phyloP scores from a whole-genome alignment of 306 rosid genomes.

The Begonia loranthoides region DNA sequence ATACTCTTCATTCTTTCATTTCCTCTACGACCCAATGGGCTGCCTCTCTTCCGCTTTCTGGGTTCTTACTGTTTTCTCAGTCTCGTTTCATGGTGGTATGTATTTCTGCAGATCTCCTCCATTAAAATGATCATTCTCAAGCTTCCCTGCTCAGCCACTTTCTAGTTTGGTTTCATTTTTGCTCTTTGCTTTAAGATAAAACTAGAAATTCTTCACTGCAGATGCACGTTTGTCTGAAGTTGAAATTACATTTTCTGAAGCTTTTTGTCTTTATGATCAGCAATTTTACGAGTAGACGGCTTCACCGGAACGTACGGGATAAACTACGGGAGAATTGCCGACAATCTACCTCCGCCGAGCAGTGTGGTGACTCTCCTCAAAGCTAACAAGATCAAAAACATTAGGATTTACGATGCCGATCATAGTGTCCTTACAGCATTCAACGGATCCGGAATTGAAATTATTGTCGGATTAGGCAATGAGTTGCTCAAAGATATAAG shows the following conservation, averaged over 20 bases:
- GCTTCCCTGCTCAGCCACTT: too few relatives aligned
- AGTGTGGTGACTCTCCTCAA: constrained; percentile 78
- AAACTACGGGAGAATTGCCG: constrained; percentile 73
- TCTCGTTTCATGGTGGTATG: constrained; percentile 34
- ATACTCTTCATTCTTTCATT: constrained; percentile 11
- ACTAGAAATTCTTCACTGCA: too few relatives aligned
- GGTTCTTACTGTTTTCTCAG: constrained; percentile 32
- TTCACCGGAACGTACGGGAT: constrained; percentile 79
- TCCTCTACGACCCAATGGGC: constrained; percentile 23
- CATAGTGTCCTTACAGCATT: constrained; percentile 58
- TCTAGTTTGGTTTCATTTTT: too few relatives aligned
- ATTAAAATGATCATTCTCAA: neutral
- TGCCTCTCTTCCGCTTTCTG: constrained; percentile 27
- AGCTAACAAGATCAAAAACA: constrained; percentile 70
- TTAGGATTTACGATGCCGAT: constrained; percentile 64
- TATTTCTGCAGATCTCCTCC: constrained; percentile 4
- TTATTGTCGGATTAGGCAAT: constrained; percentile 43
- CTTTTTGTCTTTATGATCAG: neutral
- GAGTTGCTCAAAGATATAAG: constrained; percentile 44
- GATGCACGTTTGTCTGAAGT: too few relatives aligned
- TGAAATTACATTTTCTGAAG: too few relatives aligned
- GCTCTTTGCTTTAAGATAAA: too few relatives aligned
- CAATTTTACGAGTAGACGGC: constrained; percentile 20
- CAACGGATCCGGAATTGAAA: constrained; percentile 65
- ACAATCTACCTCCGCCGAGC: constrained; percentile 62